Percentiles rank a stretch among this genome's conserved stretches.
Evolutionary conservation across 2,329 filamentous ascomycete genomes (phyloP).

Genomic region (Colletotrichum plurivorum): DNA sequence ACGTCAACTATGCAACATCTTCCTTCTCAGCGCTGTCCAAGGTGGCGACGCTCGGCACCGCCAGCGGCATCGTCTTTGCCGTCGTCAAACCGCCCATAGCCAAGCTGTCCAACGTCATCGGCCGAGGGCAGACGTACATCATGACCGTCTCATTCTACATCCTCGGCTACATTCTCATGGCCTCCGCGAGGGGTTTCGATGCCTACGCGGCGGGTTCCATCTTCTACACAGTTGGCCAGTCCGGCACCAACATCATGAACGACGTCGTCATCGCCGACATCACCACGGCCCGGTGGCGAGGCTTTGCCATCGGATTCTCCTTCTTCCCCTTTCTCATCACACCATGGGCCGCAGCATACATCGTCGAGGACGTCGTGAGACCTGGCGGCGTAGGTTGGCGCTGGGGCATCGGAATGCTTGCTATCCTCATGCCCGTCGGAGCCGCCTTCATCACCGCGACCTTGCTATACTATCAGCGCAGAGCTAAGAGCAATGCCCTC

Average conservation of each 20-base stretch:
- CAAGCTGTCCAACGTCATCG: conserved; percentile 29
- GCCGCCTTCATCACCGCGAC: conserved; percentile 41
- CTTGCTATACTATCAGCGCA: conserved; percentile 42
- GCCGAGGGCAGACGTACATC: conserved; percentile 31
- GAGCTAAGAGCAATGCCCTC: conserved; percentile 43
- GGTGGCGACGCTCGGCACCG: conserved; percentile 22
- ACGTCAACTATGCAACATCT: conserved; percentile 30
- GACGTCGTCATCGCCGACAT: conserved; percentile 35
- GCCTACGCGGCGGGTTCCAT: conserved; percentile 26
- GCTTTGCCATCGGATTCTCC: conserved; percentile 48
- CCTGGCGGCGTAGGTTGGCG: conserved; percentile 44
- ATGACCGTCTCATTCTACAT: conserved; percentile 25
- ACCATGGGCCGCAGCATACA: conserved; percentile 47
- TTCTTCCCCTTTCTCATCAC: conserved; percentile 54
- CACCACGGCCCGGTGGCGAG: conserved; percentile 31
- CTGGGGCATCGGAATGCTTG: conserved; percentile 67
- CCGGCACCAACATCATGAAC: conserved; percentile 31
- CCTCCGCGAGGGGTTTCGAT: conserved; percentile 16
- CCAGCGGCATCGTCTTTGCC: conserved; percentile 21
- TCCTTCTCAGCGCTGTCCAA: conserved; percentile 29
- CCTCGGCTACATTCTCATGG: conserved; percentile 28
- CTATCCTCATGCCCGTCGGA: conserved; percentile 68
- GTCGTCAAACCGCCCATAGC: conserved; percentile 26
- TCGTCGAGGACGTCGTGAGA: conserved; percentile 44
- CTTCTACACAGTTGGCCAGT: conserved; percentile 25